Base-by-base conservation (phyloP, 306 rosid genomes). In the Ormosia semicastrata region DNA sequence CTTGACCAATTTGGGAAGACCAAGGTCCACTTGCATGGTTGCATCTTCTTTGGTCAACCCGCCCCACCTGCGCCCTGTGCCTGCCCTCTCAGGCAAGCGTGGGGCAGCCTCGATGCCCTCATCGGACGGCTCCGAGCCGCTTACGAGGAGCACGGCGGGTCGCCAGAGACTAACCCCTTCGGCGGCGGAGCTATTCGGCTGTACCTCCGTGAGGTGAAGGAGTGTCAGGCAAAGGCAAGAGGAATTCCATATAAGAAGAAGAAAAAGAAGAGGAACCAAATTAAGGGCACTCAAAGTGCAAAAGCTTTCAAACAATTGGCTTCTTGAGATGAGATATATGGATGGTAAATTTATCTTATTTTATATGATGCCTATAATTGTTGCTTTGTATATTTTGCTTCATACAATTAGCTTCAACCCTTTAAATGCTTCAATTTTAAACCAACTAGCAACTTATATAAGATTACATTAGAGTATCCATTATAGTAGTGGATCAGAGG, bases 1-100 rank as follows among this genome's bases (percentile, higher is more conserved):
- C 90, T 94, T 1, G 98, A 94, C 32, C 98, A 94, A 85, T 94
- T 94, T n/a, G 98, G 98, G 2, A 94, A 94, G 86, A 94, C 98
- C 6, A 92, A 93, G 85, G 97, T 94, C 32, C 98, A 94, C 82
- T 77, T 86, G 37, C 92, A 89, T 41, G 91, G 89, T 18, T 94
- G 98, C 66, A 87, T 89, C 69, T 94, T 92, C 85, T 94, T 94
- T 44, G 98, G 98, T 3, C 98, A 92, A 24, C 97, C 98, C 0
- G 85, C 89, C 63, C 98, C 98, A 0, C 98, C 98, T 2, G 94
- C 94, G 7, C 97, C 97, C 0, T 94, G 98, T 71, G 86, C 94
- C 14, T 94, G 97, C 64, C 98, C 98, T 4, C 96, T 94, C 30
- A 74, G 87, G 53, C 98, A 94, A 80, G 98, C 98, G 0, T 94